These are phyloP conservation scores for Carex littledalei DNA, from an alignment of 176 grass and related monocot species.

Conservation along the genomic window DNA sequence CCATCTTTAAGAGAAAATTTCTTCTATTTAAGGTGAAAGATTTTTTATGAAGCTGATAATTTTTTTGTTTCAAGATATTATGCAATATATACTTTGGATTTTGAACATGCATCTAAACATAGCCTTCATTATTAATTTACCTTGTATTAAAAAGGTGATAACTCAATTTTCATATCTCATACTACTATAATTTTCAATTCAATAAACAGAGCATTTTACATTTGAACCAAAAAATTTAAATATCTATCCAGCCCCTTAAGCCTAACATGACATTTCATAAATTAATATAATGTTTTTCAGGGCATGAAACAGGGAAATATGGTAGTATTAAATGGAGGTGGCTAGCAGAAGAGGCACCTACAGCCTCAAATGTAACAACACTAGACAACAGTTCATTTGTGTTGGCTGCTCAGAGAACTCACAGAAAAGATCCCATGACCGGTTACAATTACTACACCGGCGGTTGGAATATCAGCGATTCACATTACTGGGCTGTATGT, in stretches of 20 bases:
- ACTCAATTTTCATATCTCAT: background rate
- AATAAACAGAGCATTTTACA: background rate
- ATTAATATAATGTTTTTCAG: background rate
- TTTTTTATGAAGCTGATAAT: background rate
- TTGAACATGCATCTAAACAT: background rate
- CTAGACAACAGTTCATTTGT: constrained; percentile 38
- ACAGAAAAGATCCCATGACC: constrained; percentile 52
- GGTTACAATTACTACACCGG: constrained; percentile 55
- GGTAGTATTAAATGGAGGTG: constrained; percentile 37
- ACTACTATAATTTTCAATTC: background rate
- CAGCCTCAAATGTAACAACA: background rate
- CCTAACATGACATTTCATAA: too few species aligned
- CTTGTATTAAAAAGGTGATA: background rate
- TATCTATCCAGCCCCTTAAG: too few species aligned
- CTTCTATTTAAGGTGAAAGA: background rate
- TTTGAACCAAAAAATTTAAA: too few species aligned
- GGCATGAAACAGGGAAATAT: constrained; percentile 6
- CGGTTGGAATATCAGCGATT: constrained; percentile 87
- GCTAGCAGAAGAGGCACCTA: constrained; percentile 26
- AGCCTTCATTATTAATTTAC: background rate
- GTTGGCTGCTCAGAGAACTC: constrained; percentile 56
- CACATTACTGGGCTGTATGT: constrained; percentile 85
- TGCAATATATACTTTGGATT: background rate
- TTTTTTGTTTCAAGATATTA: background rate
- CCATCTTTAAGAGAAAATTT: background rate